Percentiles rank a stretch among this genome's conserved stretches.
phyloP scores from a whole-genome alignment of 176 grass and related monocot genomes.

The Paspalum vaginatum region DNA sequence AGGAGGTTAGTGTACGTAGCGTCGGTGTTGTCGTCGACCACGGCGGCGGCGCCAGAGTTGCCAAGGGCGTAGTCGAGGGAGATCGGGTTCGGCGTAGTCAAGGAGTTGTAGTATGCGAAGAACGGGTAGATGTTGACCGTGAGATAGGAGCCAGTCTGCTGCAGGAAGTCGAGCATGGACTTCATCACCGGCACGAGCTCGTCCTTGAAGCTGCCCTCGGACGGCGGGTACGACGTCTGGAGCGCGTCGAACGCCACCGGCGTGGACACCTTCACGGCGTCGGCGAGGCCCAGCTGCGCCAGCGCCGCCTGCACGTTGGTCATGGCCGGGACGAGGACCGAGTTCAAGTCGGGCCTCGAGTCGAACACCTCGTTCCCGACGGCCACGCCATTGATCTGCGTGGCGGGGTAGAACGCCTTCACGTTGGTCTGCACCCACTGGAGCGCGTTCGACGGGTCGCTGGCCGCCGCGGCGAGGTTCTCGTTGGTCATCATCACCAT shows the following conservation, averaged over 20 bases:
- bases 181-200: conserved; percentile 55
- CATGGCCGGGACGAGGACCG: neutral
- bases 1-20: conserved; percentile 59
- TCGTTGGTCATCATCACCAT: conserved; percentile 59
- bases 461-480: conserved; percentile 24
- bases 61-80: conserved; percentile 42
- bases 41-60: conserved; percentile 39
- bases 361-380: conserved; percentile 76
- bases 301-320: conserved; percentile 41
- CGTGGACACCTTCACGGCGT: conserved; percentile 57
- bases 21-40: neutral
- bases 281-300: conserved; percentile 34
- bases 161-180: conserved; percentile 59
- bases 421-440: conserved; percentile 56
- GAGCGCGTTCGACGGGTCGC: neutral
- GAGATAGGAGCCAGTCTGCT: conserved; percentile 47
- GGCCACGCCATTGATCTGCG: conserved; percentile 45
- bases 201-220: conserved; percentile 33
- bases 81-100: too few relatives aligned
- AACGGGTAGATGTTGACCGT: conserved; percentile 61
- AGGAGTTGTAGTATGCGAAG: too few relatives aligned
- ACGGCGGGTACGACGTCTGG: conserved; percentile 51
- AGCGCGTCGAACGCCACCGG: conserved; percentile 54
- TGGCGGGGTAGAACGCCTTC: conserved; percentile 41
- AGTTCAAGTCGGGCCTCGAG: neutral